phyloP scores from a whole-genome alignment of 1,284 basidiomycete species.

The Puccinia hordei region DNA sequence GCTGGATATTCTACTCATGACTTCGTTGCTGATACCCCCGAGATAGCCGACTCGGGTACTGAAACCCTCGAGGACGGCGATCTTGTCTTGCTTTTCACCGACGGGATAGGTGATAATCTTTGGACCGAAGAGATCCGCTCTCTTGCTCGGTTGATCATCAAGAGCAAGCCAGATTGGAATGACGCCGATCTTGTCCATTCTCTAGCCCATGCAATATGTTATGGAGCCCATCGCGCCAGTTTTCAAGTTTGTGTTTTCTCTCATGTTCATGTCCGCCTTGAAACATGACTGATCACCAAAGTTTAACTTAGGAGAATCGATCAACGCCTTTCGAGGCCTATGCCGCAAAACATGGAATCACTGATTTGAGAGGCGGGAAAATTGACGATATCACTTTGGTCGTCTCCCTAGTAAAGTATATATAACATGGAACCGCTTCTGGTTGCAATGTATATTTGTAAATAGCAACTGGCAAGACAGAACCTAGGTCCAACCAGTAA shows the following conservation, averaged over 20 bases:
- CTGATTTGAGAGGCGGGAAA: constrained; percentile 46
- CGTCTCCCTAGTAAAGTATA: constrained; percentile 11
- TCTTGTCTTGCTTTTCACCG: constrained; percentile 40
- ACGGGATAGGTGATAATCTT: constrained; percentile 45
- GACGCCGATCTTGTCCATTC: constrained; percentile 11
- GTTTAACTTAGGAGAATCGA: neutral
- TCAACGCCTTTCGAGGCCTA: constrained; percentile 41
- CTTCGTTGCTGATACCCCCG: constrained; percentile 25
- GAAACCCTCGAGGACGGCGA: constrained; percentile 22
- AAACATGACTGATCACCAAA: neutral
- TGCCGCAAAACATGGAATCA: constrained; percentile 31
- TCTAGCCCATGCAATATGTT: constrained; percentile 7
- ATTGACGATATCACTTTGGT: constrained; percentile 44
- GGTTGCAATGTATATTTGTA: too few relatives aligned
- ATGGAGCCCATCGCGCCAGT: constrained; percentile 14
- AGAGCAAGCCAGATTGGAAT: neutral
- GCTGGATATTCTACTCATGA: neutral
- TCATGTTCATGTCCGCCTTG: too few relatives aligned
- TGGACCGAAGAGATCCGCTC: constrained; percentile 31
- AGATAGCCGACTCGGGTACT: constrained; percentile 18
- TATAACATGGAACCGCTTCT: too few relatives aligned
- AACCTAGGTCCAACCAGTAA: too few relatives aligned
- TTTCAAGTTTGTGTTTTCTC: constrained; percentile 27
- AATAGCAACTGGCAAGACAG: too few relatives aligned
- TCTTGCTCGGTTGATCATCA: neutral